These are phyloP conservation scores for Apiotrichum akiyoshidainum DNA, from an alignment of 1,284 basidiomycete genomes.

Conservation along the genomic window DNA sequence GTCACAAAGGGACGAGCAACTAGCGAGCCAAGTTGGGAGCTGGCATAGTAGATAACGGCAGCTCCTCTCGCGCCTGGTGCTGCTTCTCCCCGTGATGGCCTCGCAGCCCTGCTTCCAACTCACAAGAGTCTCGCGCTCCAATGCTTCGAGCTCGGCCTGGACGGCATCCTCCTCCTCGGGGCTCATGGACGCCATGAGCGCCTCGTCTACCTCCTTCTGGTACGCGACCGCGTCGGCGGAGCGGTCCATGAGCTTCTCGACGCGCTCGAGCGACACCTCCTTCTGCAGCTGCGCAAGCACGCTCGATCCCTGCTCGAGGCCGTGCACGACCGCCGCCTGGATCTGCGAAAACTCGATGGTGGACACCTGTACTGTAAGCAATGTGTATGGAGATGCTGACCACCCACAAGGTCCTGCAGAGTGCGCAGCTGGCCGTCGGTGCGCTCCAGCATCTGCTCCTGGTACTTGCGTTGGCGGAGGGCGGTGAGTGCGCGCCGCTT, in stretches of 20 bases:
- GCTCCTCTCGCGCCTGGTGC: neutral
- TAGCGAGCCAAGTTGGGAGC: neutral
- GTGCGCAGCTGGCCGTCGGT: constrained; percentile 88
- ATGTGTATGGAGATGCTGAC: neutral
- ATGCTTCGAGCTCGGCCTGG: constrained; percentile 68
- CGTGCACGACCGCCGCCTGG: constrained; percentile 87
- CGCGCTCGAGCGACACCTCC: constrained; percentile 85
- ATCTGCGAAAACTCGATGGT: constrained; percentile 95
- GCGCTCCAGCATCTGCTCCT: constrained; percentile 78
- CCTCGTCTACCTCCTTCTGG: constrained; percentile 88
- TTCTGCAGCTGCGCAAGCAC: constrained; percentile 90
- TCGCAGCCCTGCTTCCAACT: constrained; percentile 1
- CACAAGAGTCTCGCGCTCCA: constrained; percentile 61
- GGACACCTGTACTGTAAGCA: constrained; percentile 71
- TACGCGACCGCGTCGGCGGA: constrained; percentile 89
- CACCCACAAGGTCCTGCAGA: constrained; percentile 79
- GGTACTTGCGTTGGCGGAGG: constrained; percentile 85
- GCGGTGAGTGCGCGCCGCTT: constrained; percentile 78
- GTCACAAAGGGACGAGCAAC: neutral
- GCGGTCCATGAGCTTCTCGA: constrained; percentile 89
- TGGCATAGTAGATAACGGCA: neutral
- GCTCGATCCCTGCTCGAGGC: constrained; percentile 86
- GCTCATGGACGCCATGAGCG: constrained; percentile 76
- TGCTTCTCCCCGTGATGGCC: neutral
- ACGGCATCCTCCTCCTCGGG: constrained; percentile 92